Conservation (phyloP, 805 yeast genomes). For the Blastobotrys attinorum region DNA sequence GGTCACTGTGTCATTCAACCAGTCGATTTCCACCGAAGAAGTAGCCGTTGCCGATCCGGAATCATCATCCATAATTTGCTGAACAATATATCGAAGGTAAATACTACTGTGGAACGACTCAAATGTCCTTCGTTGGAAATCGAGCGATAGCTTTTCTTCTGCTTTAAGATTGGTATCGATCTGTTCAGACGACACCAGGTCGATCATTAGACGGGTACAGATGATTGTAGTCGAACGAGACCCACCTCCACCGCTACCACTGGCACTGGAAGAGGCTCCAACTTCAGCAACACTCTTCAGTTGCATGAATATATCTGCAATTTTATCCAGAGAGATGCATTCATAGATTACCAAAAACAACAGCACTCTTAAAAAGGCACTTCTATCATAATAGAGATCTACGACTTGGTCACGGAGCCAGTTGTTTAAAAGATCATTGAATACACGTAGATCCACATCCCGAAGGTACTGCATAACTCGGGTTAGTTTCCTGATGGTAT, state of each 20-base stretch:
- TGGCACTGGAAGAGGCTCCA: constrained; percentile 14
- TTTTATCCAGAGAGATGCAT: constrained; percentile 28
- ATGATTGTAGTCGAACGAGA: no score
- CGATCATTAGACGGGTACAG: constrained; percentile 17
- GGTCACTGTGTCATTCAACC: constrained; percentile 6
- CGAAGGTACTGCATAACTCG: constrained; percentile 17
- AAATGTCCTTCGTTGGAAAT: constrained; percentile 17
- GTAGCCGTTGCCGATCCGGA: neutral
- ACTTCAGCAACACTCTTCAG: constrained; percentile 13
- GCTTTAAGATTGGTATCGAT: constrained; percentile 10
- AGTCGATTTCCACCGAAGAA: constrained; percentile 2
- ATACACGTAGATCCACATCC: constrained; percentile 15
- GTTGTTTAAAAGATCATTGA: constrained; percentile 16
- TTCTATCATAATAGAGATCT: constrained; percentile 26
- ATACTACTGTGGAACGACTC: constrained; percentile 9
- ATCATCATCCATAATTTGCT: constrained; percentile 9
- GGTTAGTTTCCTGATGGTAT: constrained; percentile 11
- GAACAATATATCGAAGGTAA: constrained; percentile 11
- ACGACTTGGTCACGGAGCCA: constrained; percentile 27
- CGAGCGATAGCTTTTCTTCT: constrained; percentile 15
- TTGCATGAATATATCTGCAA: constrained; percentile 29
- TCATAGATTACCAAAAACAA: constrained; percentile 33
- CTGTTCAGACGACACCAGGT: constrained; percentile 14
- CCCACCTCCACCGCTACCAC: no score
- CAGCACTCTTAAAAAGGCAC: constrained; percentile 31